Base-by-base conservation (phyloP, 2,329 filamentous ascomycete species). In the Penicillium verrucosum region DNA sequence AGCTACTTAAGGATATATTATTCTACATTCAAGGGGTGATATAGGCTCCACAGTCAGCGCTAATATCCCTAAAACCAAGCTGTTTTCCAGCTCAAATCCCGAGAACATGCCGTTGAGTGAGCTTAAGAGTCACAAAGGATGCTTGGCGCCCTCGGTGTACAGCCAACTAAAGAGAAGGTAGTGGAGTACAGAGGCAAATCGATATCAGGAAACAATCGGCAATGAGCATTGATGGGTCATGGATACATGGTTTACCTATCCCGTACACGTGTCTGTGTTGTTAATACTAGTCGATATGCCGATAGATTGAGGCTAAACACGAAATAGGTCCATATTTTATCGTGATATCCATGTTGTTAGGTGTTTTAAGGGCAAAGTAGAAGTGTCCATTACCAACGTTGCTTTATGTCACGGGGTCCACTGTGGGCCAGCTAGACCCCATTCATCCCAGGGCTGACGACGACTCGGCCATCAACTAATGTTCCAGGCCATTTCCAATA, bases 401-500 rank as follows among this genome's bases (percentile, higher is more conserved):
- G 29, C 32, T 29, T n/a, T 30, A 42, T 51, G 37, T 42, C 37
- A 44, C 38, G 38, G 29, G 40, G 40, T 3, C 49, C 49, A 51
- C 40, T 44, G 41, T 44, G 49, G 29, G 16, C 30, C 49, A 25
- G 11, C 5, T 42, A 6, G 29, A 30, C 45, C 48, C 32, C 36
- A 27, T 52, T 47, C 21, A 43, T 27, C 18, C 18, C 40, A 46
- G 27, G 38, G 60, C 58, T 64, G 58, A 64, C 62, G 62, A 64
- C 56, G 60, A 56, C 58, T 25, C 29, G n/a, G 27, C 14, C 10
- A 43, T 42, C 12, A 10, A 29, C 7, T 32, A 12, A 23, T 30
- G 14, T 41, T 29, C 36, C 12, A 50, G 25, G 23, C 27, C 29
- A 27, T 16, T 4, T 11, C 14, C 14, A 27, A 18, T 11, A 23